Evolutionary conservation across 2,329 filamentous ascomycete genomes (phyloP), one percentile per base, ranked within the genome.

Genomic region (Didymella arachidicola): DNA sequence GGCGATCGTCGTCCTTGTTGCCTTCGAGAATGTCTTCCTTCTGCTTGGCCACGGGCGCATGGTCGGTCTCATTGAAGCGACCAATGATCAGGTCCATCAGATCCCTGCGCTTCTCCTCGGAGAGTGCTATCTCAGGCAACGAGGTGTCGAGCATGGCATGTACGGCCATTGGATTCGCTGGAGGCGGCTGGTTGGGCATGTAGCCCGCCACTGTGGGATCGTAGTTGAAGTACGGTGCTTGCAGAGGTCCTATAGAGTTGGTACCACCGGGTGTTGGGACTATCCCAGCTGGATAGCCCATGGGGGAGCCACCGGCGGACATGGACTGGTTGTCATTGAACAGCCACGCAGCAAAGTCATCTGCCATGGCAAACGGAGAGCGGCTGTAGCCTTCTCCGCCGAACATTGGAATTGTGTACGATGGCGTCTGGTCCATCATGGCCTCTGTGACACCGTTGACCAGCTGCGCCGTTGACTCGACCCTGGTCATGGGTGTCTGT

Each of bases 141-240:
- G 87, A 90, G 25, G 91, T 89, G 72, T 96, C 93, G 26, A 96
- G 83, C 38, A 96, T 84, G 68, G 90, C 96, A 57, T 89, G 94
- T 46, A 97, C 91, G 18, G 92, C 91, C 93, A 96, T 97, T 34
- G 93, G 88, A 69, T 96, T 91, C 66, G 91, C 88, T 3, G 86
- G 84, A 44, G 83, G 82, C 30, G 81, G 77, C 8, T 82, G 77
- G 30, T 80, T 78, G 58, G 79, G 76, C 53, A 83, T 81, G 57
- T 82, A 80, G 49, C 79, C 80, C 32, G 77, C 75, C 44, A 83
- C 81, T 3, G 79, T 69, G 25, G 81, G 78, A 63, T 84, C 83
- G 50, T 80, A 80, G 60, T 79, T 77, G 56, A 82, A 81, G 64
- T 83, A 84, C 14, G 82, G 78, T 41, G 79, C 80, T 62, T 83